Evolutionary conservation across 2,329 filamentous ascomycete genomes (phyloP), one percentile per base, ranked within the genome.

Genomic region (Clonostachys sp.): DNA sequence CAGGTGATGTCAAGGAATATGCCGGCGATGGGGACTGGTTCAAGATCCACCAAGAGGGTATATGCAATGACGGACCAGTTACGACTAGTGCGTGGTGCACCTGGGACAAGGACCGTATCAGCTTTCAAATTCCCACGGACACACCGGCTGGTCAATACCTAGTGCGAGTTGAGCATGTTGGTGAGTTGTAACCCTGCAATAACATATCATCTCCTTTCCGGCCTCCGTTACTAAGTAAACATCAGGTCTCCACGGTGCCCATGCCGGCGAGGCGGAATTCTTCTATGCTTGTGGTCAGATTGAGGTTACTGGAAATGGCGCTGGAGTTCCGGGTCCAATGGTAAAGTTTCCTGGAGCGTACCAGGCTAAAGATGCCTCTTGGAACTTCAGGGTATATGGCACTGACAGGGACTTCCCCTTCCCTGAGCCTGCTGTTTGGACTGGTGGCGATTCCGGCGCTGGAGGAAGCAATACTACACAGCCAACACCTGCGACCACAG

Each of bases 101-200:
- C 13, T 55, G 44, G 41, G 52, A 48, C 18, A 50, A 45, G 48
- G 46, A 50, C 38, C 57, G 54, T 13, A 51, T 58, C 13, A 50
- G 48, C 43, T 53, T 55, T 43, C 52, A 51, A 10, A 45, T 57
- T 14, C 55, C 55, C 20, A 18, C 46, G 16, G 46, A 49, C 41
- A 48, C 56, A n/a, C 45, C 50, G 24, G 40, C 52, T 17, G 55
- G 55, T 24, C 48, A 58, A 45, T 58, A 58, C 47, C 54, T 58
- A 16, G 45, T 58, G 42, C 57, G 62, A 46, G 58, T 55, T 45
- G 61, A 65, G 55, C 57, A 64, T 42, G 57, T 65, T 41, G 62
- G 61, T 53, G 13, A 30, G 24, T 30, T 30, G 2, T 30, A 30
- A 30, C 24, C 24, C 24, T 30, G 3, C 4, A 2, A 30, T 30